Evolutionary conservation across 129 eudicot genomes (phyloP).

Genomic region (Ambrosia artemisiifolia): DNA sequence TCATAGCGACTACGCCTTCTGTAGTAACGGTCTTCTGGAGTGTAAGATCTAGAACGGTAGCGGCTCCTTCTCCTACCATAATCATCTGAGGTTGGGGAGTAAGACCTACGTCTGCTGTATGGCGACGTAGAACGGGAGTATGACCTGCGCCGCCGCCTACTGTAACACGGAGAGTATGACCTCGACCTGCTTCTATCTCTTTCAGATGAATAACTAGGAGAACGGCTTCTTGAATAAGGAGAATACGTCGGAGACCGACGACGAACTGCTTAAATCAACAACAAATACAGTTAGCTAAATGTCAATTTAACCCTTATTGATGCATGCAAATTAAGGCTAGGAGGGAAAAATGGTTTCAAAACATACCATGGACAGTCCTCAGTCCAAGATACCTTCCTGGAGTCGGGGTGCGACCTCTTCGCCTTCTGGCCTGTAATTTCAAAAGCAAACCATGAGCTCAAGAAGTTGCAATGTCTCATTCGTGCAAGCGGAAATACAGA

Average conservation of each 20-base stretch:
- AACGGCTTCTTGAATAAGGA: conserved; percentile 45
- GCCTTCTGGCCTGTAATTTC: conserved; percentile 70
- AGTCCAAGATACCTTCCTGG: conserved; percentile 95
- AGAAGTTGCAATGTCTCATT: not conserved
- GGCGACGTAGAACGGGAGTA: conserved; percentile 55
- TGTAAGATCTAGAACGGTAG: conserved; percentile 33
- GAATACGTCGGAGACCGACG: conserved; percentile 65
- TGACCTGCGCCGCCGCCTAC: conserved; percentile 31
- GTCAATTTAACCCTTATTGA: not conserved
- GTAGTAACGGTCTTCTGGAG: conserved; percentile 45
- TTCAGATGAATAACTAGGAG: conserved; percentile 58
- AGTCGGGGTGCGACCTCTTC: conserved; percentile 95
- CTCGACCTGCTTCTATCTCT: conserved; percentile 51
- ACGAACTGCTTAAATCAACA: conserved; percentile 32
- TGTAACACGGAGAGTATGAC: conserved; percentile 47
- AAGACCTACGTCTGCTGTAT: conserved; percentile 41
- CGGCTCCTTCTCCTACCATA: conserved; percentile 29
- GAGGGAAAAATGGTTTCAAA: not conserved
- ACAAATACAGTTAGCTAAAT: not conserved
- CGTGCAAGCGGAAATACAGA: not conserved
- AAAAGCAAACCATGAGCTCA: conserved; percentile 13
- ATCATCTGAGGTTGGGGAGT: conserved; percentile 39
- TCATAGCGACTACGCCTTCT: conserved; percentile 7
- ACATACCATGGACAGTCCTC: conserved; percentile 52
- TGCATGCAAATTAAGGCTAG: not conserved